These are phyloP conservation scores for Fragosphaeria purpurea DNA, from an alignment of 2,329 filamentous ascomycete genomes.

Conservation along the genomic window DNA sequence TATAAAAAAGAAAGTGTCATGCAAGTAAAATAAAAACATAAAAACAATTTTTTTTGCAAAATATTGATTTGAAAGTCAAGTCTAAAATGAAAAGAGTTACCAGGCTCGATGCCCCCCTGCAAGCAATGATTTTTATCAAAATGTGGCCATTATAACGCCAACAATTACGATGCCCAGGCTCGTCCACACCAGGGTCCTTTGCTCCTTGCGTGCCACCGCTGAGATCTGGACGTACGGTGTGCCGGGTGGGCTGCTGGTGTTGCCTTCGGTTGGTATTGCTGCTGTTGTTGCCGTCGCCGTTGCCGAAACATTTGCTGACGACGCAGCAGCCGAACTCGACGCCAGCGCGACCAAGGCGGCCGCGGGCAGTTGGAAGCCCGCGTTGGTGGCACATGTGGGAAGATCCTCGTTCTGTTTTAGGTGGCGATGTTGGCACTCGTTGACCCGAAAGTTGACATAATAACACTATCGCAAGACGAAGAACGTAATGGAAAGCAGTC, in stretches of 20 bases:
- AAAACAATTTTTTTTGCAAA: too few species aligned
- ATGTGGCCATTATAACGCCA: constrained; percentile 18
- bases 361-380: constrained; percentile 21
- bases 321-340: too few species aligned
- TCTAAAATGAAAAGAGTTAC: too few species aligned
- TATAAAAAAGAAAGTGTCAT: too few species aligned
- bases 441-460: too few species aligned
- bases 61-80: too few species aligned
- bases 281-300: constrained; percentile 1
- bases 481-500: too few species aligned
- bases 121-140: constrained; percentile 6
- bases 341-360: constrained; percentile 6
- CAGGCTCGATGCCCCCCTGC: too few species aligned
- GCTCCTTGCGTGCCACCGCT: constrained; percentile 14
- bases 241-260: neutral
- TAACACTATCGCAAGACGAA: too few species aligned
- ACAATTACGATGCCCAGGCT: constrained; percentile 17
- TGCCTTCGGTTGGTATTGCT: neutral
- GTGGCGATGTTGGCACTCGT: too few species aligned
- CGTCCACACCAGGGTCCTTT: constrained; percentile 17
- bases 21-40: too few species aligned
- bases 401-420: constrained; percentile 23
- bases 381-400: constrained; percentile 22
- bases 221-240: constrained; percentile 8
- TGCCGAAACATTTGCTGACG: neutral